Conservation (phyloP, 2,329 filamentous ascomycete genomes). For the Alternaria arbusti region DNA sequence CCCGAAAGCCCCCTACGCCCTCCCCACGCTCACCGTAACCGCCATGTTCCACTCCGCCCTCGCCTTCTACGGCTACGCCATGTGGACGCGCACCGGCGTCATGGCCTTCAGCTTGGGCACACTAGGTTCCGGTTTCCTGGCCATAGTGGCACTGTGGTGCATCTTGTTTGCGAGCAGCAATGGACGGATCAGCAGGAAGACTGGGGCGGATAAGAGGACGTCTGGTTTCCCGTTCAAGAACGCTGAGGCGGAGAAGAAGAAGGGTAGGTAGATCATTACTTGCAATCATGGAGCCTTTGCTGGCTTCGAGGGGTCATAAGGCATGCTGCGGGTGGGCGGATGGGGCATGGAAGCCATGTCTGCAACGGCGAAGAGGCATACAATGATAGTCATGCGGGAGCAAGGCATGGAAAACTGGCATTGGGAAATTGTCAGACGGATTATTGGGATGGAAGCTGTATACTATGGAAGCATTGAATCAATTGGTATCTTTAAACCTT, state of each 20-base stretch:
- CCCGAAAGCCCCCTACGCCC: slow-evolving; percentile 57
- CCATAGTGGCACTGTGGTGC: slow-evolving; percentile 70
- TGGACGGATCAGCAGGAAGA: slow-evolving; percentile 66
- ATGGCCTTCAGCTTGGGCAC: slow-evolving; percentile 67
- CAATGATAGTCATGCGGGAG: not conserved
- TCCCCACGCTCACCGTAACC: slow-evolving; percentile 70
- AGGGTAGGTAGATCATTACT: slow-evolving; percentile 28
- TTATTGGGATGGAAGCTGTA: not conserved
- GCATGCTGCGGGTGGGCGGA: not conserved
- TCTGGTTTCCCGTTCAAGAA: slow-evolving; percentile 72
- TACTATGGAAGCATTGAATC: slow-evolving; percentile 10
- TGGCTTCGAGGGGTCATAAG: not conserved
- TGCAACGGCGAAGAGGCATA: not conserved
- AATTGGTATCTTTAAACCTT: slow-evolving; percentile 25
- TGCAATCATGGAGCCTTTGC: not conserved
- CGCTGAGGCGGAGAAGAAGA: slow-evolving; percentile 61
- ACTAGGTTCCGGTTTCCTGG: slow-evolving; percentile 63
- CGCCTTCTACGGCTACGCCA: slow-evolving; percentile 67
- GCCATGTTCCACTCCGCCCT: slow-evolving; percentile 67
- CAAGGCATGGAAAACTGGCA: not conserved
- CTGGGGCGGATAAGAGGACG: slow-evolving; percentile 71
- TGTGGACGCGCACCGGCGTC: slow-evolving; percentile 64
- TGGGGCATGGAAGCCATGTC: not conserved
- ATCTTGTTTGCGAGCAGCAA: slow-evolving; percentile 63
- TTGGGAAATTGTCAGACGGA: not conserved